Evolutionary conservation across 371 early-diverging fungal species (phyloP).

Genomic region (Chytridium lagenaria): DNA sequence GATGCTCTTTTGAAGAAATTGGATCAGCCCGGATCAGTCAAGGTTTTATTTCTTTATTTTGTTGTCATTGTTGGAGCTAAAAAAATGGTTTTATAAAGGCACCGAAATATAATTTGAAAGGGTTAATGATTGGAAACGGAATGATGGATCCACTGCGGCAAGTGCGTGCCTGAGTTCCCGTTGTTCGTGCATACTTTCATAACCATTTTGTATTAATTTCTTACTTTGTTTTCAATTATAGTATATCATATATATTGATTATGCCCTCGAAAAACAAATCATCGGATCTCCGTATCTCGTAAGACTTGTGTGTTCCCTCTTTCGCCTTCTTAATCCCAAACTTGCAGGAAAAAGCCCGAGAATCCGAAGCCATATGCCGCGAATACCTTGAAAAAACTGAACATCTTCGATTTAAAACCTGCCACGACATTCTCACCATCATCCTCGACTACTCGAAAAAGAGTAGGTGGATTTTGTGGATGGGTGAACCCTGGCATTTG

Average conservation of each 20-base stretch:
- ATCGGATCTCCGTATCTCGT: not conserved
- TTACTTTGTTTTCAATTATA: not conserved
- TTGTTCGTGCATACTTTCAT: too few relatives aligned
- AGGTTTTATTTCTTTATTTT: not conserved
- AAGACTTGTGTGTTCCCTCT: not conserved
- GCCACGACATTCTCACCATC: conserved; percentile 22
- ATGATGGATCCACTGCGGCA: conserved; percentile 83
- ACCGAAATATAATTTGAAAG: conserved; percentile 62
- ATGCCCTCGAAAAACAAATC: not conserved
- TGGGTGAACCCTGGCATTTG: too few relatives aligned
- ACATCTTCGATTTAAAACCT: not conserved
- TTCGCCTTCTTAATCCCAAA: not conserved
- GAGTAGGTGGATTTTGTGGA: conserved; percentile 21
- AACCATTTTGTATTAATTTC: not conserved
- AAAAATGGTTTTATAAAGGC: not conserved
- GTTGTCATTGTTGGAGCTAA: not conserved
- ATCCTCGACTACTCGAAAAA: conserved; percentile 34
- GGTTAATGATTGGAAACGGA: conserved; percentile 85
- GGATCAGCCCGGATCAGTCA: not conserved
- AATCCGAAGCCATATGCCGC: not conserved
- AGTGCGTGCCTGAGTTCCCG: too few relatives aligned
- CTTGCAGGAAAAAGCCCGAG: not conserved
- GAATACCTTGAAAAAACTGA: not conserved
- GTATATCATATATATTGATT: not conserved
- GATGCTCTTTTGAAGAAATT: conserved; percentile 14